Evolutionary conservation across 2,329 filamentous ascomycete species (phyloP).

Genomic region (Bipolaris oryzae): DNA sequence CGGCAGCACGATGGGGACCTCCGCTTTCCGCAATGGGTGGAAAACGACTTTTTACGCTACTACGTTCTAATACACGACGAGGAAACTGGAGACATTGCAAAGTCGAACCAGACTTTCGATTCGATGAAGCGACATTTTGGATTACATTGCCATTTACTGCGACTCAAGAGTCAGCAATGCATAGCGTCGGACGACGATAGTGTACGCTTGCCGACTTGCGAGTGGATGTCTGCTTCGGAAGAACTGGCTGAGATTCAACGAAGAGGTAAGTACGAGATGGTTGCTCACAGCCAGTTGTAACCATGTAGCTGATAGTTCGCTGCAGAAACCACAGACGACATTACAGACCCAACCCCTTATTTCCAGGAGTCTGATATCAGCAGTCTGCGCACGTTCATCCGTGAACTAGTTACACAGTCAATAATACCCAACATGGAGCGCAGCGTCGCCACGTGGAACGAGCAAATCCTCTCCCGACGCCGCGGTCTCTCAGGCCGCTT

Average conservation of each 20-base stretch:
- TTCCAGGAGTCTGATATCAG: conserved; percentile 93
- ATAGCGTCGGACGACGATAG: conserved; percentile 91
- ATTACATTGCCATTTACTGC: conserved; percentile 88
- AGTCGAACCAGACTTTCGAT: conserved; percentile 89
- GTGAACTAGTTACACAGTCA: conserved; percentile 94
- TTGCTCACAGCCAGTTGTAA: not conserved
- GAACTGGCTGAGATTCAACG: conserved; percentile 76
- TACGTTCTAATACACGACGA: conserved; percentile 97
- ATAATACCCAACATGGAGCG: conserved; percentile 97
- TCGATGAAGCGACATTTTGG: conserved; percentile 99
- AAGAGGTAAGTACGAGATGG: conserved; percentile 55
- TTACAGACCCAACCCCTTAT: conserved; percentile 74
- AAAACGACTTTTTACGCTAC: conserved; percentile 90
- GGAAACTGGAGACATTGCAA: conserved; percentile 88
- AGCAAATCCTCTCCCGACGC: conserved; percentile 89
- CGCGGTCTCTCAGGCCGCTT: conserved; percentile 91
- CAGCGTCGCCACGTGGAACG: conserved; percentile 90
- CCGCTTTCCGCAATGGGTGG: conserved; percentile 81
- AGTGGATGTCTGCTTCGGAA: conserved; percentile 89
- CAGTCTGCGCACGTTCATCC: conserved; percentile 84
- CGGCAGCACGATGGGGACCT: conserved; percentile 80
- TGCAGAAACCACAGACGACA: conserved; percentile 68
- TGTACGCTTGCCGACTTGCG: conserved; percentile 76
- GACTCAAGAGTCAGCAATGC: conserved; percentile 83
- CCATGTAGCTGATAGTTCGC: conserved; percentile 12